Evolutionary conservation across 305 asterid genomes (phyloP).

Genomic region (Solanum hybrid): DNA sequence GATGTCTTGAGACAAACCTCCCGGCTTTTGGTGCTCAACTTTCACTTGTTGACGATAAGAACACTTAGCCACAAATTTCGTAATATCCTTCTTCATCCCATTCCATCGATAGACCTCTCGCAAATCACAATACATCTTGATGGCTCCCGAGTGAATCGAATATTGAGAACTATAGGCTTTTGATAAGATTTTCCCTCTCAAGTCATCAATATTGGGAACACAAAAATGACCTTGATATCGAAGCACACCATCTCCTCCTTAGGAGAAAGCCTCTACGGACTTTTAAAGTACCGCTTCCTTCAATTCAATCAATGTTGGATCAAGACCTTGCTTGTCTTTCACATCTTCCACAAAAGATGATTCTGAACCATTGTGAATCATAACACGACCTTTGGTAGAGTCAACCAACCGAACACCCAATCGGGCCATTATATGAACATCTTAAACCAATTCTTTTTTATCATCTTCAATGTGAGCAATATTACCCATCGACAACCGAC

Average conservation of each 20-base stretch:
- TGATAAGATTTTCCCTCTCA: not conserved
- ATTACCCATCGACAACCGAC: not conserved
- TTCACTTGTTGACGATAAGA: not conserved
- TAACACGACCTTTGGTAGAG: not conserved
- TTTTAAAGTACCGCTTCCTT: not conserved
- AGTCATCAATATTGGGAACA: not conserved
- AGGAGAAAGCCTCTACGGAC: not conserved
- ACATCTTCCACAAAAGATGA: not conserved
- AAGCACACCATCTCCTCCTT: not conserved
- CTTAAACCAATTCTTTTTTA: not conserved
- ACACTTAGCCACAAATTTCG: not conserved
- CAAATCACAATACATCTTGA: not conserved
- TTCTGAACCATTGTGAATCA: not conserved
- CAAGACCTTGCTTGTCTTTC: not conserved
- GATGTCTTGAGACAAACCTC: not conserved
- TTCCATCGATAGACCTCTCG: not conserved
- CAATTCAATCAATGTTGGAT: not conserved
- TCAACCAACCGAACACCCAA: not conserved
- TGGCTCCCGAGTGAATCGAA: not conserved
- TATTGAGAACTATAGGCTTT: not conserved
- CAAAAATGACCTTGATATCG: not conserved
- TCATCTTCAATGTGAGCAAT: not conserved
- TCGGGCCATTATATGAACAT: not conserved
- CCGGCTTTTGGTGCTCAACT: not conserved
- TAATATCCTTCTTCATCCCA: not conserved